phyloP scores from a whole-genome alignment of 2,329 filamentous ascomycete species.

The Curvularia sp. region DNA sequence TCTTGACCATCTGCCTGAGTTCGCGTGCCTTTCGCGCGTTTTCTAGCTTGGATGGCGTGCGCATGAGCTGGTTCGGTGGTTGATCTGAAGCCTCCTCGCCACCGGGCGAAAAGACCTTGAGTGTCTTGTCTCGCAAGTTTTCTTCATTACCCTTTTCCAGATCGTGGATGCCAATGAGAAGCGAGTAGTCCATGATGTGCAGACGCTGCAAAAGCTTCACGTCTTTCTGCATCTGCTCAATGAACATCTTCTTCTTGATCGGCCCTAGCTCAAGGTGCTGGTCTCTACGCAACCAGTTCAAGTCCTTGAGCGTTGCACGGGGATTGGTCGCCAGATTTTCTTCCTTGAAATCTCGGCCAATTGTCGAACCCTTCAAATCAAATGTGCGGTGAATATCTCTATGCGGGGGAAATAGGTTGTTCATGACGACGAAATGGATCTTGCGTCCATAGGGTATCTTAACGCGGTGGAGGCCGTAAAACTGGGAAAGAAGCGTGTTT shows the following conservation, averaged over 20 bases:
- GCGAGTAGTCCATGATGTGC: constrained; percentile 98
- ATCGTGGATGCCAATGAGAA: constrained; percentile 94
- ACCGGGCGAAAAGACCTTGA: constrained; percentile 92
- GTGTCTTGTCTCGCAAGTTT: constrained; percentile 85
- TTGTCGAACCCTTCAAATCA: constrained; percentile 94
- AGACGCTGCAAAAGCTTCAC: constrained; percentile 85
- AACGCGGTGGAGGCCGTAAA: constrained; percentile 95
- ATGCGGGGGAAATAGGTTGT: constrained; percentile 97
- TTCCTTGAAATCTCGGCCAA: constrained; percentile 89
- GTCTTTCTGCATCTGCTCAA: constrained; percentile 87
- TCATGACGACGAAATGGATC: constrained; percentile 99
- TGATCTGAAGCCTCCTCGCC: constrained; percentile 63
- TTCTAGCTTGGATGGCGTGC: constrained; percentile 93
- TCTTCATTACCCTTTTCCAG: constrained; percentile 90
- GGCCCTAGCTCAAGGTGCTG: constrained; percentile 87
- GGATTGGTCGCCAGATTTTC: constrained; percentile 88
- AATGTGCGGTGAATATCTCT: constrained; percentile 97
- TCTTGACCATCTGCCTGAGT: constrained; percentile 87
- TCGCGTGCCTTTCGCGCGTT: constrained; percentile 90
- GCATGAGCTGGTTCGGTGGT: constrained; percentile 73
- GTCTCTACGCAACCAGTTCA: constrained; percentile 92
- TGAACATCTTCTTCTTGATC: constrained; percentile 84
- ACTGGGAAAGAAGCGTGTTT: constrained; percentile 95
- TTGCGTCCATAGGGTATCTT: constrained; percentile 98
- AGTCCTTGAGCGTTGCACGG: constrained; percentile 89